These are phyloP conservation scores for Pythium angustatum DNA, from an alignment of 352 stramenopile genomes.

Conservation along the genomic window DNA sequence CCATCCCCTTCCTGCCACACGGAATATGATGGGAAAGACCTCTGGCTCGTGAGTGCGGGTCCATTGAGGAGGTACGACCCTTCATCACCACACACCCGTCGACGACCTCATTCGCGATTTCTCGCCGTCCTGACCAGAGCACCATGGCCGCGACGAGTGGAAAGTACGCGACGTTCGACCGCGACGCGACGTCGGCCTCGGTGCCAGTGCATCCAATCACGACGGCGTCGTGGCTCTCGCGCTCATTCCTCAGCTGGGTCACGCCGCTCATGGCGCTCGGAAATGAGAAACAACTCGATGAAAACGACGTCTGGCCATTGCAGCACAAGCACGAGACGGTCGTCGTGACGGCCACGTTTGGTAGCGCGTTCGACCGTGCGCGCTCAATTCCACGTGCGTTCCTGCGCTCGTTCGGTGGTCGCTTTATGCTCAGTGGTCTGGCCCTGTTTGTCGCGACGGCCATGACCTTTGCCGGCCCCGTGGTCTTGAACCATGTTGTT, in stretches of 20 bases:
- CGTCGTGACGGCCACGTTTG: slow-evolving; percentile 29
- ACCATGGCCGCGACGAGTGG: too few relatives aligned
- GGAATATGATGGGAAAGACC: too few relatives aligned
- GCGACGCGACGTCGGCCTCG: too few relatives aligned
- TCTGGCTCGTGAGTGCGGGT: too few relatives aligned
- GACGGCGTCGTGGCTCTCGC: slow-evolving; percentile 34
- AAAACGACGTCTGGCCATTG: slow-evolving; percentile 48
- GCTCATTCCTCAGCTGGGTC: slow-evolving; percentile 53
- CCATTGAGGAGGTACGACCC: too few relatives aligned
- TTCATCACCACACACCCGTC: too few relatives aligned
- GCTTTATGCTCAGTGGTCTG: slow-evolving; percentile 35
- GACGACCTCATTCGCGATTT: too few relatives aligned
- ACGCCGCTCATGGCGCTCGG: slow-evolving; percentile 47
- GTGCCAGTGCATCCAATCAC: slow-evolving; percentile 9
- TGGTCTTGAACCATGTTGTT: slow-evolving; percentile 47
- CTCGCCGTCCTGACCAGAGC: too few relatives aligned
- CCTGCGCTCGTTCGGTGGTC: slow-evolving; percentile 35
- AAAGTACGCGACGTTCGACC: slow-evolving; percentile 16
- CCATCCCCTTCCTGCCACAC: too few relatives aligned
- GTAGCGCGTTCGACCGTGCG: slow-evolving; percentile 27
- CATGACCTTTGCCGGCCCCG: slow-evolving; percentile 43
- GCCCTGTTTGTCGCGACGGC: slow-evolving; percentile 44
- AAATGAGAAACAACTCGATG: slow-evolving; percentile 46
- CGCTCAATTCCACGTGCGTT: slow-evolving; percentile 43
- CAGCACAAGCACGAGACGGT: slow-evolving; percentile 29